phyloP scores from a whole-genome alignment of 306 rosid species.

The Macrotyloma uniflorum region DNA sequence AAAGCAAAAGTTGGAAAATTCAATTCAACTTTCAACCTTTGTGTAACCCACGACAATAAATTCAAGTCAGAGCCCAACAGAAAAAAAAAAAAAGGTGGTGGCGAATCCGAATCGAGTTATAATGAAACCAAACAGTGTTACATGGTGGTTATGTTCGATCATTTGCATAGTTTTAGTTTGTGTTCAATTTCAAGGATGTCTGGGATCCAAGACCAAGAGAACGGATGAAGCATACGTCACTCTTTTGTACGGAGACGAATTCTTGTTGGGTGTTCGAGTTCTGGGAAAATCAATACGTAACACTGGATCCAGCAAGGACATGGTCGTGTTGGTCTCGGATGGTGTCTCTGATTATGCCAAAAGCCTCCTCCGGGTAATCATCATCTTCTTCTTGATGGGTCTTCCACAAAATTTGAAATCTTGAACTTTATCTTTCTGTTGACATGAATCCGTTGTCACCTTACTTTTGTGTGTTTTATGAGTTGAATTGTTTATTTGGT shows the following conservation, averaged over 20 bases:
- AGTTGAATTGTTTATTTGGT: constrained; percentile 21
- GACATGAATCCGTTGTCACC: not conserved
- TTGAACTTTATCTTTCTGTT: not conserved
- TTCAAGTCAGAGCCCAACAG: constrained; percentile 6
- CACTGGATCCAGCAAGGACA: constrained; percentile 80
- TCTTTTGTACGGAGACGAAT: constrained; percentile 94
- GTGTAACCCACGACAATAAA: not conserved
- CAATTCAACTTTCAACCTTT: constrained; percentile 21
- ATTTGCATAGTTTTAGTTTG: constrained; percentile 28
- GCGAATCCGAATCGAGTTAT: constrained; percentile 22
- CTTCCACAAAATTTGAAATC: not conserved
- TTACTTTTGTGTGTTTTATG: constrained; percentile 20
- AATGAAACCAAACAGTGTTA: constrained; percentile 41
- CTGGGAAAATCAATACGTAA: constrained; percentile 90
- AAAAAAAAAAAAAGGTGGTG: not conserved
- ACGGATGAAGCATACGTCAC: constrained; percentile 83
- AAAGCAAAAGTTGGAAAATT: not conserved
- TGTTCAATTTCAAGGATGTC: constrained; percentile 43
- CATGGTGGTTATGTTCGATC: constrained; percentile 17
- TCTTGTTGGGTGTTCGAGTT: constrained; percentile 91
- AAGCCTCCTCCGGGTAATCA: constrained; percentile 70
- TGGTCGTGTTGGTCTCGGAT: constrained; percentile 94
- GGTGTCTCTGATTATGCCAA: constrained; percentile 89
- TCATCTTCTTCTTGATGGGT: not conserved
- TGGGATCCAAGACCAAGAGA: constrained; percentile 59